Evolutionary conservation across 768 basidiomycete species (phyloP).

Genomic region (Tubosaeta sp.): DNA sequence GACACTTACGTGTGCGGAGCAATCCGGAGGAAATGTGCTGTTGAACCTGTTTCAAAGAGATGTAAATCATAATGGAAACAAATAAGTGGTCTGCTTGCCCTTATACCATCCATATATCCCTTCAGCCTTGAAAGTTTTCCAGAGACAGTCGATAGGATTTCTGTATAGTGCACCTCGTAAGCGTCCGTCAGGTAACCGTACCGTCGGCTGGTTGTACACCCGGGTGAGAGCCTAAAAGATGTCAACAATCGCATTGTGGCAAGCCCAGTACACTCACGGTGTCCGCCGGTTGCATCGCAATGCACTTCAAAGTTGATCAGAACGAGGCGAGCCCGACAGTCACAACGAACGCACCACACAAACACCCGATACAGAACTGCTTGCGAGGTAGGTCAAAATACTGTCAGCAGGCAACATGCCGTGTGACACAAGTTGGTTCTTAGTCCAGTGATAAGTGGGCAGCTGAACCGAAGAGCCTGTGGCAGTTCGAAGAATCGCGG

Average conservation of each 20-base stretch:
- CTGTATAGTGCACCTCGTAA: slow-evolving; percentile 75
- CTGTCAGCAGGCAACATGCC: slow-evolving; percentile 73
- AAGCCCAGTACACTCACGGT: slow-evolving; percentile 49
- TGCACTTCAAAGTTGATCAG: slow-evolving; percentile 44
- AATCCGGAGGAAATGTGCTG: slow-evolving; percentile 90
- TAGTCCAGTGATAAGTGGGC: slow-evolving; percentile 93
- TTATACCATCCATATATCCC: slow-evolving; percentile 96
- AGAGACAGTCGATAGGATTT: slow-evolving; percentile 93
- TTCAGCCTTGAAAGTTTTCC: slow-evolving; percentile 91
- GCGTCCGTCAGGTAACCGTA: slow-evolving; percentile 63
- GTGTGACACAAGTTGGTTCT: slow-evolving; percentile 66
- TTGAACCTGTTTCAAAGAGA: slow-evolving; percentile 55
- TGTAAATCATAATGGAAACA: not conserved
- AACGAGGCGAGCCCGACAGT: slow-evolving; percentile 1
- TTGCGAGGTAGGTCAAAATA: slow-evolving; percentile 81
- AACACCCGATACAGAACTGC: slow-evolving; percentile 83
- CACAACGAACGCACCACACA: slow-evolving; percentile 69
- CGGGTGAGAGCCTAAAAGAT: slow-evolving; percentile 71
- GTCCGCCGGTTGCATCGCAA: slow-evolving; percentile 94
- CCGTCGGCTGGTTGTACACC: slow-evolving; percentile 94
- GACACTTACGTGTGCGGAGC: slow-evolving; percentile 80
- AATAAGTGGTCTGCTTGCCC: slow-evolving; percentile 39
- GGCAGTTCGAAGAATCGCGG: slow-evolving; percentile 87
- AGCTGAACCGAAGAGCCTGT: slow-evolving; percentile 97
- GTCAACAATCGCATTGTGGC: not conserved